Base-by-base conservation (phyloP, 169 alveolate species). In the Eimeria acervulina region DNA sequence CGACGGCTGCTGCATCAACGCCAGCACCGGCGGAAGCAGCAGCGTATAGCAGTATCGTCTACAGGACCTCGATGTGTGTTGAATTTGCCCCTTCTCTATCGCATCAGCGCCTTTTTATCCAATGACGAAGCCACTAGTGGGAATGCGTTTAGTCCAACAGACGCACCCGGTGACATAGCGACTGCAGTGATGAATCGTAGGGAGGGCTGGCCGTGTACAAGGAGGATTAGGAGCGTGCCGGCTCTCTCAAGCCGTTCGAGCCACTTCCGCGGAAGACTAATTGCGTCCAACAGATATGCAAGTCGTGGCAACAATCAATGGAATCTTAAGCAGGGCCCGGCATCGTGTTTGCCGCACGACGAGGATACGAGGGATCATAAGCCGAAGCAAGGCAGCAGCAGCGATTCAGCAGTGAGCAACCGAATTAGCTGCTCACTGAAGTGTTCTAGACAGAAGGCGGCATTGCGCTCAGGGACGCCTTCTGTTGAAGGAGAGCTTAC, bases 21-120 rank as follows among this genome's bases (percentile, higher is more conserved):
- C n/a, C 78, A 59, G 81, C 83, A 61, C 83, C 80, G 47, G 78
- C 52, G 93, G 81, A 87, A 38, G 40, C 93, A 87, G 40, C 26
- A 61, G 63, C 78, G 93, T 7, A n/a, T 87, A 33, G 2, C 93
- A n/a, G 78, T 87, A 0, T 87, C 93, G 2, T 87, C 93, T n/a
- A 31, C 12, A 3, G n/a, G 83, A n/a, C 78, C 93, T 21, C 81
- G 93, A 31, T 87, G 93, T 28, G 93, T 87, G 81, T 40, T 87
- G 81, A 6, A 7, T 36, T 87, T 87, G 93, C 66, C 93, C 47
- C 72, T 87, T 21, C 52, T 87, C 38, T 33, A 81, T 6, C 93
- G 93, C 80, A 87, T 87, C 52, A 23, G 81, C 33, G 83, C 81
- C 83, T 87, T 87, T 51, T 61, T 87, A 7, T 87, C 93, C 83